Evolutionary conservation across 106 monocot species (phyloP).

Genomic region (Dendrobium chrysotoxum): DNA sequence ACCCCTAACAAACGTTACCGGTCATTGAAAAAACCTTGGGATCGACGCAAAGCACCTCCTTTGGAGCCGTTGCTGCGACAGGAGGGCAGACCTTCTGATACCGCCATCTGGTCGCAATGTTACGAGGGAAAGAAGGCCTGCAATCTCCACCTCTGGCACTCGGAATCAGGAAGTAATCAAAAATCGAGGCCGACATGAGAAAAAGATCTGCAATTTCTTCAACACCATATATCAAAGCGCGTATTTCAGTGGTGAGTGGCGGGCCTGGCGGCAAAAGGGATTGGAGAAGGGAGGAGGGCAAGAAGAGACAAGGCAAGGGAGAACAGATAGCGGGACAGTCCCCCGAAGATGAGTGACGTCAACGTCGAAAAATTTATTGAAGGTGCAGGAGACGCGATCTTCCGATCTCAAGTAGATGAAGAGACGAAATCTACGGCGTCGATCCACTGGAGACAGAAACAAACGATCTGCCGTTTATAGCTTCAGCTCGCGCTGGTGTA

Average conservation of each 20-base stretch:
- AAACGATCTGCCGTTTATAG: too few relatives aligned
- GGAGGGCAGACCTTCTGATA: not conserved
- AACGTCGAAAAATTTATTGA: not conserved
- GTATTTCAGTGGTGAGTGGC: not conserved
- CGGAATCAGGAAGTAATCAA: not conserved
- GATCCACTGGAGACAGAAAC: too few relatives aligned
- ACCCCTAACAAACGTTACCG: not conserved
- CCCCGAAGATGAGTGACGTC: not conserved
- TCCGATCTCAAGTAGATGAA: not conserved
- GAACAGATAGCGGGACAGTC: not conserved
- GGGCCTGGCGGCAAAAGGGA: not conserved
- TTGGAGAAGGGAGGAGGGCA: not conserved
- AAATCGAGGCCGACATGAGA: not conserved
- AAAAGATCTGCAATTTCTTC: not conserved
- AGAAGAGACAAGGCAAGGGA: not conserved
- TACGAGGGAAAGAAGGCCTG: not conserved
- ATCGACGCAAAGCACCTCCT: not conserved
- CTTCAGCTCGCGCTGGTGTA: not conserved
- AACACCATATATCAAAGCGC: not conserved
- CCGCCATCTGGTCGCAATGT: not conserved
- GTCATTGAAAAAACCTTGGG: slow-evolving; percentile 3
- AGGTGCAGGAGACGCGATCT: not conserved
- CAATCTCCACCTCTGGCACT: too few relatives aligned
- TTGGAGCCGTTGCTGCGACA: not conserved
- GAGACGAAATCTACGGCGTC: too few relatives aligned